Base-by-base conservation (phyloP, 1,139 yeast genomes). In the Petasospora rhodanensis region DNA sequence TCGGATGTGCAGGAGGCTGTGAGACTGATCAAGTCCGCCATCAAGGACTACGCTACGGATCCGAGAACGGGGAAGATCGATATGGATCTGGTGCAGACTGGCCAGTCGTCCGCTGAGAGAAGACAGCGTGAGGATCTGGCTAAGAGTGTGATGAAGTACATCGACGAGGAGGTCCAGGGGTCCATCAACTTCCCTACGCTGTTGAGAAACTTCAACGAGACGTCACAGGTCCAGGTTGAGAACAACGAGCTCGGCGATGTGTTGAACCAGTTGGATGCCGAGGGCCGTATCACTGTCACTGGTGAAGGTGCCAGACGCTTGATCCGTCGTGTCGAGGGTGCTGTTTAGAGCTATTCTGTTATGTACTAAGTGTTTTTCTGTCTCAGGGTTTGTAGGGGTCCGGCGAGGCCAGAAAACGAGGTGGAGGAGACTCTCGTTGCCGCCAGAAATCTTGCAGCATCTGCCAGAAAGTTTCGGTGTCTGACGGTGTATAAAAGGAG, bases 1-100 rank as follows among this genome's bases (percentile, higher is more conserved):
- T 70, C 70, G 21, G 98, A 91, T 59, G 98, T 91, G n/a, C 70
- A 72, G 46, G 99, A 91, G 56, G 95, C 97, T 1, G 96, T 89
- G 3, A 73, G 98, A 45, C 68, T 91, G 46, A 91, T 89, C 55
- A 80, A 84, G 49, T 73, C 95, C 9, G 99, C 99, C 15, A 85
- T 91, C 46, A 91, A 91, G 59, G 97, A 91, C 47, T 93, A 91
- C 58, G 99, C 99, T 12, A 91, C 96, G 7, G 99, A 91, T 62
- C 98, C 97, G 20, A 69, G 82, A 26, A 89, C 98, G 0, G 99
- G 99, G 25, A 76, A 91, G 52, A 91, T 91, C 47, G 98, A 93
- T 56, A 87, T 91, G 96, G 96, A 87, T 58, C 69, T 93, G 60
- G 87, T 91, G 21, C 96, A 89, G 62, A 91, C 97, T 0, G 98